Percentiles rank a stretch among this genome's conserved stretches.
These are phyloP conservation scores for Aureobasidium sp. DNA, from an alignment of 2,329 filamentous ascomycete species.

Conservation along the genomic window DNA sequence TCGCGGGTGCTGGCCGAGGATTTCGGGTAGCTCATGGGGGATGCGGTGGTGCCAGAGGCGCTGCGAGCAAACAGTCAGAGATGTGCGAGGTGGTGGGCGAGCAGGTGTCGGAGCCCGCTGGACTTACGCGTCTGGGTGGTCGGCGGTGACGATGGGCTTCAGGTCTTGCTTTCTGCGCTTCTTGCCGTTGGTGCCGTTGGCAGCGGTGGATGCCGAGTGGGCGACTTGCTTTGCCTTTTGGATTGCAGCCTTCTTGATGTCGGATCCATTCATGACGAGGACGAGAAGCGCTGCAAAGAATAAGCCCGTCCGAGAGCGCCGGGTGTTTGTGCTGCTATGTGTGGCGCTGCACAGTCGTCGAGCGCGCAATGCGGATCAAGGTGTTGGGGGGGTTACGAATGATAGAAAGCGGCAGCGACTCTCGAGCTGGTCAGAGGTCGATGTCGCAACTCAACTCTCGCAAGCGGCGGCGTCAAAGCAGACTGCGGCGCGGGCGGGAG, in stretches of 20 bases:
- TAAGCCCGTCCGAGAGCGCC: neutral
- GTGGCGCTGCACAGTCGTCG: neutral
- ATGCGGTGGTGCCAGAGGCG: constrained; percentile 13
- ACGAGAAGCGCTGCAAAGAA: constrained; percentile 1
- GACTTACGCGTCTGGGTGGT: constrained; percentile 46
- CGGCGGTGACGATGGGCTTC: constrained; percentile 70
- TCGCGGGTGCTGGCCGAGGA: constrained; percentile 44
- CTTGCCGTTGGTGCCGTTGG: constrained; percentile 49
- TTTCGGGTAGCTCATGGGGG: constrained; percentile 22
- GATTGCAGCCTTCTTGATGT: constrained; percentile 58
- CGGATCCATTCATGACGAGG: constrained; percentile 52
- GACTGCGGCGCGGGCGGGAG: neutral
- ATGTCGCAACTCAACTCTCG: constrained; percentile 9
- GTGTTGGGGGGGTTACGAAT: neutral
- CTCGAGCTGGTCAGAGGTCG: neutral
- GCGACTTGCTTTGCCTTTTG: constrained; percentile 61
- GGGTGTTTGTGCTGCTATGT: neutral
- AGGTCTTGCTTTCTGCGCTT: constrained; percentile 67
- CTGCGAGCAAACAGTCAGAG: neutral
- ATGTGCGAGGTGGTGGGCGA: constrained; percentile 18
- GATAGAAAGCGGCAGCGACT: neutral
- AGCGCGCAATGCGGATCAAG: too few relatives aligned
- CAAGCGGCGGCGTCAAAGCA: neutral
- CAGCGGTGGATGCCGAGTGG: constrained; percentile 43
- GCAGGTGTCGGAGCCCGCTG: neutral